A percentile compares a stretch with the other conserved stretches of the same genome.
phyloP scores from a whole-genome alignment of 305 asterid genomes.

The Fraxinus platypoda region DNA sequence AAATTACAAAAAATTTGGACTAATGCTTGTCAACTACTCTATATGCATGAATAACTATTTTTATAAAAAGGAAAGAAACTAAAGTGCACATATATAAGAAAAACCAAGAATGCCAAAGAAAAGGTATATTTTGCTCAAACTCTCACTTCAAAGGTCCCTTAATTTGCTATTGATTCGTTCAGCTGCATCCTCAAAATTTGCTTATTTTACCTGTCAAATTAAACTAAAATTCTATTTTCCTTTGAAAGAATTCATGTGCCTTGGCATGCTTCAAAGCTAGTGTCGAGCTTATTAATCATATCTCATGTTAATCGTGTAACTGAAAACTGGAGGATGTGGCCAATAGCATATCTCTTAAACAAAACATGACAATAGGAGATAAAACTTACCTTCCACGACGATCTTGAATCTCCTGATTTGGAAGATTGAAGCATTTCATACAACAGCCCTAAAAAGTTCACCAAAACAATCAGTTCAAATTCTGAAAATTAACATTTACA shows the following conservation, averaged over 20 bases:
- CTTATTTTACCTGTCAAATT: neutral
- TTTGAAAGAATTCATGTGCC: neutral
- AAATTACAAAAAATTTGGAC: neutral
- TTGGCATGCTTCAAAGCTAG: neutral
- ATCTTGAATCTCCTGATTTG: slow-evolving; percentile 58
- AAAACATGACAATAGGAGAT: slow-evolving; percentile 3
- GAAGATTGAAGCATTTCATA: slow-evolving; percentile 79
- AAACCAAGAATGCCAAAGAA: neutral
- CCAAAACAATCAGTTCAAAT: slow-evolving; percentile 29
- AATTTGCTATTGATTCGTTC: neutral
- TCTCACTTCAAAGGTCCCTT: neutral
- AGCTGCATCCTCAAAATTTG: neutral
- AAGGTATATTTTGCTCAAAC: neutral
- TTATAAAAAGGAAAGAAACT: neutral
- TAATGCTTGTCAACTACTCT: neutral
- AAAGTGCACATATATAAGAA: neutral
- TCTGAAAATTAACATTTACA: neutral
- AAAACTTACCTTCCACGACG: slow-evolving; percentile 79
- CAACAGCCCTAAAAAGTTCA: slow-evolving; percentile 52
- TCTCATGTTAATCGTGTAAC: neutral
- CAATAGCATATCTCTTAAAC: neutral
- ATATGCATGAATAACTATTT: neutral
- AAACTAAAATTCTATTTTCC: neutral
- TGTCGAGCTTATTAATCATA: neutral
- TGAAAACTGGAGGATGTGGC: neutral